Evolutionary conservation across 1,139 yeast species (phyloP).

Genomic region (Yamadazyma membranifaciens): DNA sequence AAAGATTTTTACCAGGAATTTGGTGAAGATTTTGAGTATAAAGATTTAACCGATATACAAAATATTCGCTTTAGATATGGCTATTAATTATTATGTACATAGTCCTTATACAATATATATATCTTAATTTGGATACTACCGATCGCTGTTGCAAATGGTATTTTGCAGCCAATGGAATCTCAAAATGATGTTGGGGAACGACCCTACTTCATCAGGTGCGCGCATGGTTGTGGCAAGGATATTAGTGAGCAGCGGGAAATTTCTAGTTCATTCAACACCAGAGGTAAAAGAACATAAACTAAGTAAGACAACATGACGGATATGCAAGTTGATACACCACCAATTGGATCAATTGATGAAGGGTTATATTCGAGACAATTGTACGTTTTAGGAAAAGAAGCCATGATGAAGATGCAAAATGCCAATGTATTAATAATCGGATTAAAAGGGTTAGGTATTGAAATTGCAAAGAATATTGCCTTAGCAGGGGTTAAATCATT

Average conservation of each 20-base stretch:
- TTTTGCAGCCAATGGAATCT: neutral
- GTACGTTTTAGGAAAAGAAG: slow-evolving; percentile 92
- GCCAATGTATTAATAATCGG: slow-evolving; percentile 90
- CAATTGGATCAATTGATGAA: slow-evolving; percentile 69
- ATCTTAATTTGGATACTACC: neutral
- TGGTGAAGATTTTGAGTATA: slow-evolving; percentile 23
- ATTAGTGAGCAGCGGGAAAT: neutral
- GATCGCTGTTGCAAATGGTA: neutral
- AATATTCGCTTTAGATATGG: slow-evolving; percentile 34
- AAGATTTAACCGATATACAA: slow-evolving; percentile 37
- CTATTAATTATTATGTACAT: slow-evolving; percentile 14
- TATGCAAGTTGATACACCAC: slow-evolving; percentile 60
- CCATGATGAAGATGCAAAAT: slow-evolving; percentile 94
- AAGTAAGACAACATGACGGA: slow-evolving; percentile 13
- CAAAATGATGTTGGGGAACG: neutral
- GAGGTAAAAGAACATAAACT: too few species aligned
- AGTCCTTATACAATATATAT: too few species aligned
- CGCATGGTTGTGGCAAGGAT: too few species aligned
- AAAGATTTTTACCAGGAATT: slow-evolving; percentile 18
- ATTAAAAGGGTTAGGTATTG: slow-evolving; percentile 87
- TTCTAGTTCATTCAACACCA: too few species aligned
- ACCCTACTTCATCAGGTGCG: neutral
- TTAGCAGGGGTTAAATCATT: slow-evolving; percentile 95
- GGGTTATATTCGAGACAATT: slow-evolving; percentile 93
- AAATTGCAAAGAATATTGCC: slow-evolving; percentile 94